Evolutionary conservation across 192 early-diverging fungal genomes (phyloP).

Genomic region (Coemansia reversa): DNA sequence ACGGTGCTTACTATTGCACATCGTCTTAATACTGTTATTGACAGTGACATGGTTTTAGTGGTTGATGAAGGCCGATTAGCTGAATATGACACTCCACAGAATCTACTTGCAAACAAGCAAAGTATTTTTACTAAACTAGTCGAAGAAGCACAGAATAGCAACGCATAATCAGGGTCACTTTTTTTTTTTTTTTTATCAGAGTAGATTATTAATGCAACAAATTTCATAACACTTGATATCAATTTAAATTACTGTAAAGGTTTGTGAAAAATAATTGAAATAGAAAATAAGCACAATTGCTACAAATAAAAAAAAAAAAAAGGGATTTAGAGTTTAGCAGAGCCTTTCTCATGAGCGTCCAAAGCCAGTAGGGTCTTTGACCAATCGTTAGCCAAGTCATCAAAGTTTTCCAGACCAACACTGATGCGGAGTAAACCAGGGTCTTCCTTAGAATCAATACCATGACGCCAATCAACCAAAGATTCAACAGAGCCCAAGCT

Average conservation of each 20-base stretch:
- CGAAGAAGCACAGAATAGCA: constrained; percentile 56
- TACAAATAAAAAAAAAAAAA: constrained; percentile 1
- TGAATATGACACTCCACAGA: constrained; percentile 62
- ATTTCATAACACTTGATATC: no score
- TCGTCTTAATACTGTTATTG: constrained; percentile 65
- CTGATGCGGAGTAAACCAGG: constrained; percentile 61
- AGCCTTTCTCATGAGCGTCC: constrained; percentile 17
- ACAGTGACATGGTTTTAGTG: constrained; percentile 62
- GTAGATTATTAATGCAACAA: no score
- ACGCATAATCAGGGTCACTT: constrained; percentile 13
- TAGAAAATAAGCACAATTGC: no score
- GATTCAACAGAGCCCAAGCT: constrained; percentile 66
- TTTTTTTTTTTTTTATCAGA: no score
- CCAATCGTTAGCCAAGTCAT: constrained; percentile 66
- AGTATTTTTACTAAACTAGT: constrained; percentile 62
- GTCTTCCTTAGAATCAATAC: constrained; percentile 39
- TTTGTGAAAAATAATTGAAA: no score
- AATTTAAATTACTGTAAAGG: no score
- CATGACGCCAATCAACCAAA: constrained; percentile 68
- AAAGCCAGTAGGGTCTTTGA: constrained; percentile 52
- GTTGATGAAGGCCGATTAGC: constrained; percentile 58
- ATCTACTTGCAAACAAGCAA: constrained; percentile 52
- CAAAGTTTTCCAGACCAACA: constrained; percentile 66
- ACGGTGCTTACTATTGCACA: constrained; percentile 71
- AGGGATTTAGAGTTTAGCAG: constrained; percentile 11